Base-by-base conservation (phyloP, 495 filamentous ascomycete species). In the Chaetomium fimeti region DNA sequence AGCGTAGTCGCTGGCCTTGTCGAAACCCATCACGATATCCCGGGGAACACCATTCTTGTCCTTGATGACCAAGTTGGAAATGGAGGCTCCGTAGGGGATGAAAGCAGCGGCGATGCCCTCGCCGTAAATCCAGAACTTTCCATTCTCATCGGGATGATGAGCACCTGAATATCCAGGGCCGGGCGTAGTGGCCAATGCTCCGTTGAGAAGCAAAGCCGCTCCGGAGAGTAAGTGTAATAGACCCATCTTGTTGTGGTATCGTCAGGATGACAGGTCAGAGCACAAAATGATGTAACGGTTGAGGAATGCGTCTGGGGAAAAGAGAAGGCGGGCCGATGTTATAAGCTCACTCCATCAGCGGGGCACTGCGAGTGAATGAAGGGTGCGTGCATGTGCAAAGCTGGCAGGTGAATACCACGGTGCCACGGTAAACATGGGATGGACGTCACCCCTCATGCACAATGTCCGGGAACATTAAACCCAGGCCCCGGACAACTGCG, bases 11-110 rank as follows among this genome's bases (percentile, higher is more conserved):
- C 74, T 85, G 25, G 89, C 88, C 69, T 93, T 89, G 72, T 94
- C 91, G 66, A 88, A 94, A 47, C 91, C 91, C 25, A 87, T 84
- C 18, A 92, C 83, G 29, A 94, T 79, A 74, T 94, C 91, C 64
- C 82, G 75, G 49, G 75, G 70, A 7, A 83, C 71, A 59, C 90
- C 90, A 63, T 87, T 71, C 57, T 85, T 84, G 75, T 93, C 90
- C 42, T 87, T 84, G 71, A 96, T 83, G 67, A 88, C 80, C 32
- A 95, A 78, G 55, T 91, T 89, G 40, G 88, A 85, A 59, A 95
- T 81, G 58, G 85, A 86, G 18, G 91, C 91, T 28, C 91, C 91
- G 65, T 94, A 93, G 2, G 90, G 81, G 55, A 93, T 88, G 74
- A 94, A 87, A 45, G 80, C 82, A 15, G 87, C 89, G 18, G 85